Conservation (phyloP, 768 basidiomycete genomes). For the Hericium coralloides region DNA sequence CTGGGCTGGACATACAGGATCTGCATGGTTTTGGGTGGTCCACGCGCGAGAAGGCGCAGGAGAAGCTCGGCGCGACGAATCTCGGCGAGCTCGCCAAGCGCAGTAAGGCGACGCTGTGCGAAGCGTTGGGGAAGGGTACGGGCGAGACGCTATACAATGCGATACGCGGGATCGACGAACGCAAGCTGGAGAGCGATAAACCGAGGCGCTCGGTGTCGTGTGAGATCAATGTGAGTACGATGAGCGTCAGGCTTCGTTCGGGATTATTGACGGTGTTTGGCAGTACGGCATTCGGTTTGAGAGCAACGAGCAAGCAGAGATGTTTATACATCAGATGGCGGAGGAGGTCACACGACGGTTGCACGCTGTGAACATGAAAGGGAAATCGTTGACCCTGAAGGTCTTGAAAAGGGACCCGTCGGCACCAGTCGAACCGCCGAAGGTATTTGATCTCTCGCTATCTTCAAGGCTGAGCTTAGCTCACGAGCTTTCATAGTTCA, state of each 20-base stretch:
- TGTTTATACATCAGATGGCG: conserved; percentile 70
- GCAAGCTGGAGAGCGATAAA: conserved; percentile 73
- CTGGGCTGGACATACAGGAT: conserved; percentile 65
- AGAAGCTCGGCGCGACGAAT: conserved; percentile 64
- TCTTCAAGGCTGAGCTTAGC: neutral
- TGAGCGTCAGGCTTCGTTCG: neutral
- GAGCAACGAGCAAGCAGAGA: conserved; percentile 69
- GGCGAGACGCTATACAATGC: conserved; percentile 85
- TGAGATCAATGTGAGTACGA: conserved; percentile 78
- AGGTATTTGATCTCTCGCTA: conserved; percentile 39
- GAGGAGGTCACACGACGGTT: conserved; percentile 69
- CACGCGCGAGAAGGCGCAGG: conserved; percentile 65
- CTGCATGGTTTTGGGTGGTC: conserved; percentile 83
- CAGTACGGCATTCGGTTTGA: conserved; percentile 96
- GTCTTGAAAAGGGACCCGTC: conserved; percentile 80
- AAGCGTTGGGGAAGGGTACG: conserved; percentile 66
- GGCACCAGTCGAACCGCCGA: conserved; percentile 85
- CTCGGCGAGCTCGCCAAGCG: conserved; percentile 61
- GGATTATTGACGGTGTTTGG: conserved; percentile 2
- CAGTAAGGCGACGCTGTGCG: conserved; percentile 56
- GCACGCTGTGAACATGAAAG: conserved; percentile 57
- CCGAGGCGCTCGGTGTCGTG: conserved; percentile 87
- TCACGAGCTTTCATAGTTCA: conserved; percentile 44
- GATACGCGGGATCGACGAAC: conserved; percentile 75
- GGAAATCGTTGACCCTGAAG: conserved; percentile 75